Conservation (phyloP, 331 rosid genomes). For the Acacia concinna region DNA sequence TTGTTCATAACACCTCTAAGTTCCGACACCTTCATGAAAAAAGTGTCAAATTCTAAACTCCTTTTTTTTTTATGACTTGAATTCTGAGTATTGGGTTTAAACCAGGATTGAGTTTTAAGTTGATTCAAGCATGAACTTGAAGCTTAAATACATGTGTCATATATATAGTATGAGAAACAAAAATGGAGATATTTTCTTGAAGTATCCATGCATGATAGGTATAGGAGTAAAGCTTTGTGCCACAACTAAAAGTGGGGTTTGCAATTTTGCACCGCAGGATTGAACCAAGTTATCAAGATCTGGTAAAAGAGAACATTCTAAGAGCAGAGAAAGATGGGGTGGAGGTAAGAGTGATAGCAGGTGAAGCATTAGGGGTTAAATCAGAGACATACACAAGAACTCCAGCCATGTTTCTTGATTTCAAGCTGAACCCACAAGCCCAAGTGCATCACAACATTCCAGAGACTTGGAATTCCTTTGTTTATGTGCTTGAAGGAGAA, state of each 20-base stretch:
- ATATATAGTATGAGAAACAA: too few relatives aligned
- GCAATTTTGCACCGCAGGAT: conserved; percentile 42
- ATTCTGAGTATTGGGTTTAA: background rate
- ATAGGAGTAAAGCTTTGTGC: background rate
- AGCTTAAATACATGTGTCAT: background rate
- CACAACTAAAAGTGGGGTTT: background rate
- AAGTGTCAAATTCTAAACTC: background rate
- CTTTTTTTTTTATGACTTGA: background rate
- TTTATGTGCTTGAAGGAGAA: conserved; percentile 59
- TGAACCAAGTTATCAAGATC: conserved; percentile 64
- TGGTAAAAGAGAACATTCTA: conserved; percentile 42
- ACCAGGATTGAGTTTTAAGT: background rate
- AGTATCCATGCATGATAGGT: background rate
- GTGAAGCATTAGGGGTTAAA: conserved; percentile 57
- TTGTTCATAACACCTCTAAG: background rate
- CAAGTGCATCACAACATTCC: conserved; percentile 57
- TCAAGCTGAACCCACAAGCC: conserved; percentile 44
- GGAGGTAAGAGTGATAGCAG: conserved; percentile 60
- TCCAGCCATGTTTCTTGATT: conserved; percentile 62
- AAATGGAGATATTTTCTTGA: background rate
- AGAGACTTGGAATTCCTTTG: conserved; percentile 57
- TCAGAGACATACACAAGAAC: conserved; percentile 57
- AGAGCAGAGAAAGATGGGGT: conserved; percentile 57
- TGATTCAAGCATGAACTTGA: background rate
- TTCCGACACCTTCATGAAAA: background rate